A percentile compares a stretch with the other conserved stretches of the same genome.
These are phyloP conservation scores for Glycine latifolia DNA, from an alignment of 306 rosid species.

Conservation along the genomic window DNA sequence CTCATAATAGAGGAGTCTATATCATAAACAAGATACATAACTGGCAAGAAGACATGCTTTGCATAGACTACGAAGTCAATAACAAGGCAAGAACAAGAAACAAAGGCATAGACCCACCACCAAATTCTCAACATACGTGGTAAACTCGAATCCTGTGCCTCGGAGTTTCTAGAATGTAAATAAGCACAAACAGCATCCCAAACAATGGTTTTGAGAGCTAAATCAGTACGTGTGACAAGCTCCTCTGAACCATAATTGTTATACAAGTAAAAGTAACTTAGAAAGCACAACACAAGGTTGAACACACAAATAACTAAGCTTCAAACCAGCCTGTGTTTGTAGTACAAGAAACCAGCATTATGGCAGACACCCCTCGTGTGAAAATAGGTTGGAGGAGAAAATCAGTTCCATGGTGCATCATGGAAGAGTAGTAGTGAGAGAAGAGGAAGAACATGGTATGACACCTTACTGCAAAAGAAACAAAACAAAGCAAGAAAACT, in stretches of 20 bases:
- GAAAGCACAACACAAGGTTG: slow-evolving; percentile 52
- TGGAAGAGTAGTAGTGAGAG: slow-evolving; percentile 13
- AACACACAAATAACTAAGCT: slow-evolving; percentile 47
- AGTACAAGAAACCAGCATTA: slow-evolving; percentile 27
- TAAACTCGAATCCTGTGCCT: slow-evolving; percentile 36
- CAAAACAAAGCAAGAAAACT: neutral
- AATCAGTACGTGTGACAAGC: slow-evolving; percentile 56
- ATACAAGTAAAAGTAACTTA: slow-evolving; percentile 61
- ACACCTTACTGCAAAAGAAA: slow-evolving; percentile 15
- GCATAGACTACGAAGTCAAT: slow-evolving; percentile 50
- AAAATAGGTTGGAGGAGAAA: slow-evolving; percentile 58
- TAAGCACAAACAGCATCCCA: slow-evolving; percentile 61
- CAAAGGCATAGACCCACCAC: slow-evolving; percentile 56
- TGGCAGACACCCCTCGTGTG: slow-evolving; percentile 57
- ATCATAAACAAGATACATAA: slow-evolving; percentile 60
- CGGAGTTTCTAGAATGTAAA: slow-evolving; percentile 44
- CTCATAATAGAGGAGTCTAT: slow-evolving; percentile 53
- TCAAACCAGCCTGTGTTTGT: slow-evolving; percentile 41
- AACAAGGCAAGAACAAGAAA: slow-evolving; percentile 60
- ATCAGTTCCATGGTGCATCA: slow-evolving; percentile 38
- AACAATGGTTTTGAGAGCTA: slow-evolving; percentile 52
- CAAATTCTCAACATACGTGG: slow-evolving; percentile 61
- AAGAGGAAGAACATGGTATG: slow-evolving; percentile 33
- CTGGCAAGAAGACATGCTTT: slow-evolving; percentile 47
- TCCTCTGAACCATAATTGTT: slow-evolving; percentile 53